phyloP scores from a whole-genome alignment of 805 yeast species.

The Starmerella potacharoeniae region DNA sequence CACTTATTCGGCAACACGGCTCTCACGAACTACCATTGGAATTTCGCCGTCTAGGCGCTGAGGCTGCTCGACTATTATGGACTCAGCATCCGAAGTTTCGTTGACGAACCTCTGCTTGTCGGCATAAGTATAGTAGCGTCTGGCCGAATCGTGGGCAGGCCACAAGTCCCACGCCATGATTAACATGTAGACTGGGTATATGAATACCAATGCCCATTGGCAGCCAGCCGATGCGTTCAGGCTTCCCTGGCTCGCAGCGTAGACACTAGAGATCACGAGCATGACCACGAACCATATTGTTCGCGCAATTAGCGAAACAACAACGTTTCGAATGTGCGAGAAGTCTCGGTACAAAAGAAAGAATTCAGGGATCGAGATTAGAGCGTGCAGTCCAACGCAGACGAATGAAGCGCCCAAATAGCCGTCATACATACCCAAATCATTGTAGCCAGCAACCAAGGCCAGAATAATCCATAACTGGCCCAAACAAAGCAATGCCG shows the following conservation, averaged over 20 bases:
- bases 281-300: constrained; percentile 56
- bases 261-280: constrained; percentile 54
- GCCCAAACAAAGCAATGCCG: too few relatives aligned
- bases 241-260: constrained; percentile 31
- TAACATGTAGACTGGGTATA: constrained; percentile 61
- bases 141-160: constrained; percentile 41
- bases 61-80: too few relatives aligned
- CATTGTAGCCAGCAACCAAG: too few relatives aligned
- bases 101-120: too few relatives aligned
- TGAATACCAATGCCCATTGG: constrained; percentile 79
- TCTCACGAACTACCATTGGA: too few relatives aligned
- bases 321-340: constrained; percentile 25
- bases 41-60: too few relatives aligned
- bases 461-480: too few relatives aligned
- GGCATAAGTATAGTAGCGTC: constrained; percentile 20
- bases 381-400: constrained; percentile 44
- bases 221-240: constrained; percentile 46
- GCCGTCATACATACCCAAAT: too few relatives aligned
- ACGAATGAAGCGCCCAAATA: constrained; percentile 29
- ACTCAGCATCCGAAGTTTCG: too few relatives aligned
- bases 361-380: constrained; percentile 38
- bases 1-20: too few relatives aligned
- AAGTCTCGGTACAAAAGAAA: constrained; percentile 38
- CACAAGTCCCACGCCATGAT: constrained; percentile 58
- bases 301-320: constrained; percentile 40